These are phyloP conservation scores for Fragilariopsis cylindrus DNA, from an alignment of 108 stramenopile genomes.

Conservation along the genomic window DNA sequence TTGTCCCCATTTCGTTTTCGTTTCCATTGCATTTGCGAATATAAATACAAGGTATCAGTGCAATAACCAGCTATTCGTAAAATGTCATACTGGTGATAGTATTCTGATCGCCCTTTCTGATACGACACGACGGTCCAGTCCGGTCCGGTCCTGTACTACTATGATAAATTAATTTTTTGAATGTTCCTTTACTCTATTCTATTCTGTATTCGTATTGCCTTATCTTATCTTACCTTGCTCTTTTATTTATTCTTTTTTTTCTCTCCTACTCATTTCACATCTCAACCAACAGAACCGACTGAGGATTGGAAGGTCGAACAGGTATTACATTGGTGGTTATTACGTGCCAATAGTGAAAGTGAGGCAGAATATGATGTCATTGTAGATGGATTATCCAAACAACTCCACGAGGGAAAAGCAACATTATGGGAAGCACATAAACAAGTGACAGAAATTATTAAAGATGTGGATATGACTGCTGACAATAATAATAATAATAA, in stretches of 20 bases:
- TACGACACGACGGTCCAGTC: too few species aligned
- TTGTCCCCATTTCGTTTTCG: too few species aligned
- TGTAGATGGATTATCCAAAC: constrained; percentile 35
- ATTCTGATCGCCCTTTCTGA: too few species aligned
- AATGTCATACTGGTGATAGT: too few species aligned
- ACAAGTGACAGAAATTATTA: constrained; percentile 41
- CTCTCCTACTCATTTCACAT: neutral
- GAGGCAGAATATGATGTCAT: constrained; percentile 40
- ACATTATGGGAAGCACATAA: constrained; percentile 48
- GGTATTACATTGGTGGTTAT: constrained; percentile 68
- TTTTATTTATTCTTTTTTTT: constrained; percentile 8
- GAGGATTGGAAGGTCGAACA: constrained; percentile 77
- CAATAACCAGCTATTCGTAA: too few species aligned
- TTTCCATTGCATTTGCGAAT: too few species aligned
- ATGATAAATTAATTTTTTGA: neutral
- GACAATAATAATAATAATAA: constrained; percentile 28
- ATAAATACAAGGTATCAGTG: too few species aligned
- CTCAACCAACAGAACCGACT: constrained; percentile 42
- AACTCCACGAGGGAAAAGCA: constrained; percentile 55
- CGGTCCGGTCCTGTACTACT: too few species aligned
- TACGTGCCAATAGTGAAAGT: constrained; percentile 49
- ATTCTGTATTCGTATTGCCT: neutral
- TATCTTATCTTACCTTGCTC: neutral
- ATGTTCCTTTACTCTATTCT: neutral
- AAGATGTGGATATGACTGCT: constrained; percentile 32